These are phyloP conservation scores for Thozetella sp. DNA, from an alignment of 495 filamentous ascomycete genomes.

Conservation along the genomic window DNA sequence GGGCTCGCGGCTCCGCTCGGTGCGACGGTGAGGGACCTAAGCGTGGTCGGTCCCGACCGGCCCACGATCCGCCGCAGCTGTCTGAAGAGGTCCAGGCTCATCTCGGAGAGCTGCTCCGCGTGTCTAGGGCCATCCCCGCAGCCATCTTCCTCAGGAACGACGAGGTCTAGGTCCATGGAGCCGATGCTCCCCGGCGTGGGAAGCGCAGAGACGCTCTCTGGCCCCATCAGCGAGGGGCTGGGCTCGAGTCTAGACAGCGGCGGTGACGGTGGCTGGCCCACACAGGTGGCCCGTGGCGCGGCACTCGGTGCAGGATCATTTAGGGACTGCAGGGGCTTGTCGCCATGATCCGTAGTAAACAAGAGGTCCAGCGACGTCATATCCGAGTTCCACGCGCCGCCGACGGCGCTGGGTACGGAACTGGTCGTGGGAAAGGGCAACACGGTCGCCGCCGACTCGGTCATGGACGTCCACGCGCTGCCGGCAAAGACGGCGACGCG, in stretches of 20 bases:
- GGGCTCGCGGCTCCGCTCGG: slow-evolving; percentile 4
- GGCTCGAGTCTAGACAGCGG: no score
- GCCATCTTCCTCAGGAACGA: not conserved
- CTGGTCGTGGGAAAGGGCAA: not conserved
- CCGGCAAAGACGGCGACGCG: not conserved
- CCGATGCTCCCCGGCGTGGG: no score
- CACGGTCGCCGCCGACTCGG: not conserved
- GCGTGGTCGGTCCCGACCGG: slow-evolving; percentile 6
- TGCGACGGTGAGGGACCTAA: slow-evolving; percentile 10
- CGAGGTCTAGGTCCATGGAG: not conserved
- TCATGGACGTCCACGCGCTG: not conserved
- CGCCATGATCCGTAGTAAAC: no score
- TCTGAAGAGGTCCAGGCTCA: slow-evolving; percentile 12
- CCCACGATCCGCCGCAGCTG: slow-evolving; percentile 7
- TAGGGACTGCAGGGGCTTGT: no score
- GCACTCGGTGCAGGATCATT: no score
- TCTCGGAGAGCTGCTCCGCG: slow-evolving; percentile 14
- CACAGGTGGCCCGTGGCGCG: no score
- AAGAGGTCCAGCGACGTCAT: no score
- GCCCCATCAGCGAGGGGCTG: no score
- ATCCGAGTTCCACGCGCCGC: not conserved
- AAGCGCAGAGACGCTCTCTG: no score
- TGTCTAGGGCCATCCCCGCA: not conserved
- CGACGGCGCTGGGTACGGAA: not conserved
- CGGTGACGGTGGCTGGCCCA: no score